Evolutionary conservation across 371 early-diverging fungal genomes (phyloP), one percentile per base, ranked within the genome.

Genomic region (Mucor sp.): DNA sequence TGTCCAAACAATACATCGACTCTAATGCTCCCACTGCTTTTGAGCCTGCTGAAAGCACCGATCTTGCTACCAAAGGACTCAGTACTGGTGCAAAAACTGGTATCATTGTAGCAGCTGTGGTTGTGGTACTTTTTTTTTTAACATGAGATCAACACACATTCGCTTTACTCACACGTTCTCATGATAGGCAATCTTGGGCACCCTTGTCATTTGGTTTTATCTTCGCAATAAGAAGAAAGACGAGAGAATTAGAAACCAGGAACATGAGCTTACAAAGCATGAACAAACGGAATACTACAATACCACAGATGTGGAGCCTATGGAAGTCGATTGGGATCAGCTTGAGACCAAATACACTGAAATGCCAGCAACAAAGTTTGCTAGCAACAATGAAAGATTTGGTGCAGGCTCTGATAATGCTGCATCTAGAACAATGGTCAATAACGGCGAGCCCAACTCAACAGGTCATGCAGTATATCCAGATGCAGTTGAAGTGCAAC

Each of bases 261-360:
- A 25, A 3, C 35, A 25, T 9, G 27, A 48, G 11, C 6, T 48
- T 6, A 23, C 21, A 48, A 21, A 23, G 14, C 53, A 27, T 1
- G 21, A 30, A 25, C 30, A 30, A 30, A 6, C 25, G 1, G 61
- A 47, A 4, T 48, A 48, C 21, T 23, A 48, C 11, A 27, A 60
- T 37, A 37, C 21, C n/a, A 48, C 19, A 0, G 25, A 62, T 15
- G 19, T 17, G 21, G 30, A 32, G 11, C 50, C 55, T 5, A 53
- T 53, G 19, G 50, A 62, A 35, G 63, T 62, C 21, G 63, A 53
- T 17, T 62, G 63, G 63, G 63, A 62, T 19, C 17, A 37, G 15
- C 33, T 62, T 25, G 63, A 62, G 37, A 50, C n/a, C 8, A 62
- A 62, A 37, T 53, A 53, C 48, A 23, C 53, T 1, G 63, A 62